Percentiles rank a stretch among this genome's conserved stretches.
Evolutionary conservation across 257 asterid species (phyloP).

Genomic region (Solanum chilense): DNA sequence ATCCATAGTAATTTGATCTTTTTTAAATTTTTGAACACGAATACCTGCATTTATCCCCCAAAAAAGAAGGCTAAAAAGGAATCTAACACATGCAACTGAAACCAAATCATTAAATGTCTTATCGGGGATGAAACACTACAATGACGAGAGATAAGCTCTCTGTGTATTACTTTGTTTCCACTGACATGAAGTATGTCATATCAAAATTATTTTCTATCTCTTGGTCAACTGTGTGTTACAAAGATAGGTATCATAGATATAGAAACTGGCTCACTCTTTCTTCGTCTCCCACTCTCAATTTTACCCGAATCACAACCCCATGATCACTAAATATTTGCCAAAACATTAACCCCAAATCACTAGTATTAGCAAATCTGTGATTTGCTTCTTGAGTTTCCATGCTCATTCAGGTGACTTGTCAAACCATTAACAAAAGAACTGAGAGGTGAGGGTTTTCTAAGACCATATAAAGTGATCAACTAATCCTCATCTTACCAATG

Average conservation of each 20-base stretch:
- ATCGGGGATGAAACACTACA: neutral
- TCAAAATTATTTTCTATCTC: neutral
- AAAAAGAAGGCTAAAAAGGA: neutral
- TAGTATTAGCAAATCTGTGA: neutral
- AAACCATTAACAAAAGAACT: neutral
- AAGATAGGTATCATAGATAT: neutral
- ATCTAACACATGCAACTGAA: neutral
- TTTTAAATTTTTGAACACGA: slow-evolving; percentile 93
- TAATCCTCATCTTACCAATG: neutral
- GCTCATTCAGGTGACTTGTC: neutral
- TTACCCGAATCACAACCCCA: neutral
- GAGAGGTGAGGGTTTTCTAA: neutral
- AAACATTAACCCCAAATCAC: neutral
- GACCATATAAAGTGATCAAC: neutral
- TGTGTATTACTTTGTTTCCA: neutral
- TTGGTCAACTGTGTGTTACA: neutral
- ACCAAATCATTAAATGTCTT: neutral
- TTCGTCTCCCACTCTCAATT: neutral
- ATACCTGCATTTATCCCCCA: slow-evolving; percentile 48
- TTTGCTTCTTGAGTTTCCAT: neutral
- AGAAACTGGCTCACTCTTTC: neutral
- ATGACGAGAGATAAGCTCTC: neutral
- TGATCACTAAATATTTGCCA: neutral
- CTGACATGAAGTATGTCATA: neutral
- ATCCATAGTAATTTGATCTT: slow-evolving; percentile 96